Evolutionary conservation across 2,329 filamentous ascomycete genomes (phyloP).

Genomic region (Calonectria honghensis): DNA sequence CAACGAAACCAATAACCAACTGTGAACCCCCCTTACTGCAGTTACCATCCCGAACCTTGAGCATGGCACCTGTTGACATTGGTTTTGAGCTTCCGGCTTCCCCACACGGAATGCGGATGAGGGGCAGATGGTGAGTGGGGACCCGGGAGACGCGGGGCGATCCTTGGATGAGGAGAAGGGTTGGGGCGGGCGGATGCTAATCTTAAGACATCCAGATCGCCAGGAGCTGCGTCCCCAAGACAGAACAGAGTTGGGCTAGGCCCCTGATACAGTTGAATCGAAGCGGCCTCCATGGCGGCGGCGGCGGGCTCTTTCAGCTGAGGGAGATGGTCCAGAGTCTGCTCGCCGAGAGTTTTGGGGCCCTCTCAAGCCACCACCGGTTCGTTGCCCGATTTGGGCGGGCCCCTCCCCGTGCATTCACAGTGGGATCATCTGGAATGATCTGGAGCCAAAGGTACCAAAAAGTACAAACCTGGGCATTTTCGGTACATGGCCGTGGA

Average conservation of each 20-base stretch:
- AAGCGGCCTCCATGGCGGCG: not conserved
- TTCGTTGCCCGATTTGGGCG: not conserved
- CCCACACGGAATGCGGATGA: constrained; percentile 33
- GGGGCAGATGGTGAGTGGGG: constrained; percentile 40
- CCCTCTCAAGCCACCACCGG: not conserved
- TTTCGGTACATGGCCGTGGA: not conserved
- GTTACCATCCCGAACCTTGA: not conserved
- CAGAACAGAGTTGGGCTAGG: not conserved
- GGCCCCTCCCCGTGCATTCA: not conserved
- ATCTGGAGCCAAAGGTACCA: not conserved
- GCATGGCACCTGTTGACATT: not conserved
- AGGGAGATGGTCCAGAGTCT: not conserved
- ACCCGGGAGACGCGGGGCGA: constrained; percentile 30
- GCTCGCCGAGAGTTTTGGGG: not conserved
- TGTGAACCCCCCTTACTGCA: not conserved
- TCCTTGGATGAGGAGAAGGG: constrained; percentile 22
- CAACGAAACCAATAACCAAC: not conserved
- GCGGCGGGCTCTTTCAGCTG: not conserved
- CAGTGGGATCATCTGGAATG: constrained; percentile 11
- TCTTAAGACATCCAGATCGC: constrained; percentile 26
- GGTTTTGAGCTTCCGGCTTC: constrained; percentile 24
- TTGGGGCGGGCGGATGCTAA: constrained; percentile 24
- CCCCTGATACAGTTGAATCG: constrained; percentile 12
- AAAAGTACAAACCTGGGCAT: not conserved
- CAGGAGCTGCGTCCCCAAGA: not conserved